Conservation (phyloP, 805 yeast species). For the Zygoascus flipseniorum region DNA sequence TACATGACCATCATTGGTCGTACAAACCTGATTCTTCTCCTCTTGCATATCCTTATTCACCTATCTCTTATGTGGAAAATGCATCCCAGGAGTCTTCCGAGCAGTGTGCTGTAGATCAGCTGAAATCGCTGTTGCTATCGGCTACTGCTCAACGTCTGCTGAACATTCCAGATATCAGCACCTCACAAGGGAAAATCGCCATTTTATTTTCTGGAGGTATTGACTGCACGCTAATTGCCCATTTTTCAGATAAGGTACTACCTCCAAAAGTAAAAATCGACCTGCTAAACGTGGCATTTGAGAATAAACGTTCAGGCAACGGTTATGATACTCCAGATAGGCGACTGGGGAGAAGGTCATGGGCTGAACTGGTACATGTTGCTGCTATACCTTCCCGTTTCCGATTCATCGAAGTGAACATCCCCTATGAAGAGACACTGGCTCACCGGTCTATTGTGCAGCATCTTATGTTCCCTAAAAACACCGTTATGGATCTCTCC, state of each 20-base stretch:
- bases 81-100: neutral
- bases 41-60: conserved; percentile 5
- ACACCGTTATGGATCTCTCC: conserved; percentile 91
- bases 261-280: conserved; percentile 39
- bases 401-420: conserved; percentile 60
- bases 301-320: conserved; percentile 67
- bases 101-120: neutral
- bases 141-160: conserved; percentile 4
- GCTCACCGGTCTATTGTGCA: conserved; percentile 43
- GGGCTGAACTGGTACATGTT: conserved; percentile 37
- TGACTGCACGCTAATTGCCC: conserved; percentile 78
- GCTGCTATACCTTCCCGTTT: conserved; percentile 13
- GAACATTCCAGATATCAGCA: conserved; percentile 4
- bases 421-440: conserved; percentile 60
- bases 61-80: neutral
- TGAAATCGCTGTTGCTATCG: neutral
- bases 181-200: conserved; percentile 33
- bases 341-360: conserved; percentile 56
- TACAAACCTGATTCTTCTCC: neutral
- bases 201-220: conserved; percentile 90
- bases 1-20: conserved; percentile 17
- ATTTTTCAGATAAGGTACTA: conserved; percentile 27
- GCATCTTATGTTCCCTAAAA: conserved; percentile 68
- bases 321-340: conserved; percentile 76
- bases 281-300: conserved; percentile 86